phyloP scores from a whole-genome alignment of 2,329 filamentous ascomycete species.

The Aspergillus sclerotialis region DNA sequence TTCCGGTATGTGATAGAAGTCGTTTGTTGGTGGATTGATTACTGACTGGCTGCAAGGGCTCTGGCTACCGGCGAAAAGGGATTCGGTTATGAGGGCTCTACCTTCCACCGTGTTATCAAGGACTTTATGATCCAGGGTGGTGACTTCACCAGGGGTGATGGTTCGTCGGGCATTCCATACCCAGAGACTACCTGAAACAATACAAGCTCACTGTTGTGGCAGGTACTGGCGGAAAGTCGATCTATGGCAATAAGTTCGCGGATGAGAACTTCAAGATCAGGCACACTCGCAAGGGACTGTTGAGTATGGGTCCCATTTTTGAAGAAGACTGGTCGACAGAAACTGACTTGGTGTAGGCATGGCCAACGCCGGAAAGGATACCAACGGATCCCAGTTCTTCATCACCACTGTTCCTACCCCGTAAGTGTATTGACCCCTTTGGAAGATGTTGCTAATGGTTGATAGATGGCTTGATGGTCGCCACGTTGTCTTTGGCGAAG shows the following conservation, averaged over 20 bases:
- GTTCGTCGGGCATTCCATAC: conserved; percentile 18
- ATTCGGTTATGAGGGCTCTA: conserved; percentile 59
- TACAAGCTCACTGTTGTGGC: conserved; percentile 7
- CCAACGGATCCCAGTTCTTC: conserved; percentile 62
- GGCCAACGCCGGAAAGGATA: conserved; percentile 60
- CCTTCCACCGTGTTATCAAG: conserved; percentile 65
- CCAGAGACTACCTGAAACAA: background rate
- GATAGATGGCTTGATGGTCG: conserved; percentile 54
- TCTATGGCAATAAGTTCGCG: conserved; percentile 59
- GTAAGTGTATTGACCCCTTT: conserved; percentile 16
- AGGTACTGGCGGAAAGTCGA: conserved; percentile 61
- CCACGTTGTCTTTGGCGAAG: conserved; percentile 64
- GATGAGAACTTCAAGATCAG: conserved; percentile 68
- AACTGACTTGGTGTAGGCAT: conserved; percentile 42
- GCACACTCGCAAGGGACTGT: conserved; percentile 57
- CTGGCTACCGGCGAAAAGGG: conserved; percentile 61
- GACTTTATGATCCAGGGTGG: conserved; percentile 66
- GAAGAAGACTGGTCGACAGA: background rate
- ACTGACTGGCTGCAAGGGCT: conserved; percentile 32
- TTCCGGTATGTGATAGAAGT: conserved; percentile 45
- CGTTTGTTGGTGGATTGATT: conserved; percentile 1
- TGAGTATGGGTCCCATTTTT: conserved; percentile 41
- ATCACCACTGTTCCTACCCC: conserved; percentile 56
- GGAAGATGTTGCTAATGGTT: conserved; percentile 4
- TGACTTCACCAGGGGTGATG: conserved; percentile 60